Evolutionary conservation across 495 filamentous ascomycete species (phyloP).

Genomic region (Ramalina peruviana): DNA sequence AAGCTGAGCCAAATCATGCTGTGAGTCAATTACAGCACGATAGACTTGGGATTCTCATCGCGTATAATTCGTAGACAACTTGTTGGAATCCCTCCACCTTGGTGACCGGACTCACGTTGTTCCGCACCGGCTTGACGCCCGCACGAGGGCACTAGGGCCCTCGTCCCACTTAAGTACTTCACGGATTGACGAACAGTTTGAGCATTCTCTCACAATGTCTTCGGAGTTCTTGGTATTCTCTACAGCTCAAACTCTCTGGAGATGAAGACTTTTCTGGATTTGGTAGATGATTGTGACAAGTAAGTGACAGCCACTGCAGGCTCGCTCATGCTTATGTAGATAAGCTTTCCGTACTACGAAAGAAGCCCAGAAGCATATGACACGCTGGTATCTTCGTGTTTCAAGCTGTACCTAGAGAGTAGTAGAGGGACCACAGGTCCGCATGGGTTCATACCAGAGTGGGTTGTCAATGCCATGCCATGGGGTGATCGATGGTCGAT

Average conservation of each 20-base stretch:
- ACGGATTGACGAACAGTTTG: no score
- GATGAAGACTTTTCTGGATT: constrained; percentile 39
- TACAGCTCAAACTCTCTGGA: constrained; percentile 5
- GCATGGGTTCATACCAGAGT: constrained; percentile 48
- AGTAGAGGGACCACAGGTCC: constrained; percentile 29
- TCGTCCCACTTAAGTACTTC: no score
- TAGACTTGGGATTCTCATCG: no score
- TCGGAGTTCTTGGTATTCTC: no score
- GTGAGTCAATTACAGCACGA: no score
- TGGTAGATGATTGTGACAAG: constrained; percentile 50
- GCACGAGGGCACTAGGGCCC: no score
- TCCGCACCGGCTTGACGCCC: no score
- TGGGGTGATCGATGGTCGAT: constrained; percentile 41
- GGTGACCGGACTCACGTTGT: no score
- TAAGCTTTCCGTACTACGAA: constrained; percentile 56
- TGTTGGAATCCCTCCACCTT: no score
- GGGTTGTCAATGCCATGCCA: constrained; percentile 41
- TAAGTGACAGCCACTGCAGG: constrained; percentile 19
- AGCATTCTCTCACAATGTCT: no score
- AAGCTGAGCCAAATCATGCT: no score
- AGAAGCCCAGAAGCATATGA: constrained; percentile 37
- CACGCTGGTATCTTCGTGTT: constrained; percentile 34
- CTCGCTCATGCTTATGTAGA: constrained; percentile 1
- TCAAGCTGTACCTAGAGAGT: constrained; percentile 35
- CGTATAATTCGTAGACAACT: no score